Conservation (phyloP, 345 rosid species). For the Acer campestre region DNA sequence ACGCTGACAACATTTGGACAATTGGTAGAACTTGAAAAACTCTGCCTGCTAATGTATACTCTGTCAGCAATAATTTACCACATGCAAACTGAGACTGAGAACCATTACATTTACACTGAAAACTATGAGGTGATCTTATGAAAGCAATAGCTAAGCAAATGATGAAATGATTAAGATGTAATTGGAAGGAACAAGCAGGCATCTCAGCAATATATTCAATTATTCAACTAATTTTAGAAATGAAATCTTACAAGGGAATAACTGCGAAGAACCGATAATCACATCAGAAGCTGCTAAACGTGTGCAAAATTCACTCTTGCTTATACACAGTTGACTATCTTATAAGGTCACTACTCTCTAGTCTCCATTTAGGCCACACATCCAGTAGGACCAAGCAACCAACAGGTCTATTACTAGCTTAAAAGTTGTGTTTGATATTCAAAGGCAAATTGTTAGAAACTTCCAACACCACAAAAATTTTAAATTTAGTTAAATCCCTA, state of each 20-base stretch:
- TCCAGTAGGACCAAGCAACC: background rate
- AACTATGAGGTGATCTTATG: too few species aligned
- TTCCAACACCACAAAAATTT: background rate
- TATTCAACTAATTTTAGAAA: too few species aligned
- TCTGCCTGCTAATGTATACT: slow-evolving; percentile 10
- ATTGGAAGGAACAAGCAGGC: too few species aligned
- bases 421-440: background rate
- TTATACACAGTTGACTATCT: background rate
- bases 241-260: too few species aligned
- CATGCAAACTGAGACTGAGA: background rate
- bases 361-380: background rate
- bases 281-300: background rate
- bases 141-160: too few species aligned
- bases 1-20: background rate
- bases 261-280: too few species aligned
- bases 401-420: background rate
- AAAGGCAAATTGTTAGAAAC: background rate
- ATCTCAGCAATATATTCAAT: too few species aligned
- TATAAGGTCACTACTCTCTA: background rate
- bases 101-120: background rate
- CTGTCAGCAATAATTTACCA: background rate
- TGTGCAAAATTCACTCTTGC: background rate
- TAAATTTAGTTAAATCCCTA: background rate
- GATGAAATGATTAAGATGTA: too few species aligned
- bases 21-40: background rate